These are phyloP conservation scores for Amaranthus cruentus DNA, from an alignment of 148 eudicot genomes.

Conservation along the genomic window DNA sequence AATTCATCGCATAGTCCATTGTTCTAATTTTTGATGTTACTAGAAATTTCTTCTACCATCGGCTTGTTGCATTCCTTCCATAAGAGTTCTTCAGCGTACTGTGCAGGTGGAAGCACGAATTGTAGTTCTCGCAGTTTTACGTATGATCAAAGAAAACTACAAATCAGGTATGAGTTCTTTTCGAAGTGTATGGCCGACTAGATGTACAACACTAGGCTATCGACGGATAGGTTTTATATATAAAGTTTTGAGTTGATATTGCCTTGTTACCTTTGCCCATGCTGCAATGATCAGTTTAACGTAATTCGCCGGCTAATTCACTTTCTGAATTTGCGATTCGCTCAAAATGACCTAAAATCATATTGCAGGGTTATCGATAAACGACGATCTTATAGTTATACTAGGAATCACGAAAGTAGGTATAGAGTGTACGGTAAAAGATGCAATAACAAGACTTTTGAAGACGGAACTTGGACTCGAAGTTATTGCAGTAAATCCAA, in stretches of 20 bases:
- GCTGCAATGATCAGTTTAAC: no score
- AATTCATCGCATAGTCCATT: neutral
- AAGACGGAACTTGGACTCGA: slow-evolving; percentile 66
- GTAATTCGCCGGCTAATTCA: no score
- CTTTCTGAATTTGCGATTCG: no score
- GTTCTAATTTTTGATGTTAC: neutral
- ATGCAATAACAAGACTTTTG: slow-evolving; percentile 59
- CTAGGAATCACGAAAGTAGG: slow-evolving; percentile 40
- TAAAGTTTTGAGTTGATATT: neutral
- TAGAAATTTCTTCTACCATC: neutral
- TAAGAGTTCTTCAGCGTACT: slow-evolving; percentile 2
- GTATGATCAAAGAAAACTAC: slow-evolving; percentile 77
- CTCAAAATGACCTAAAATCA: neutral
- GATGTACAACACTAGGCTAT: neutral
- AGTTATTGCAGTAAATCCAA: slow-evolving; percentile 40
- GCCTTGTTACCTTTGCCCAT: neutral
- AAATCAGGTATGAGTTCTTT: slow-evolving; percentile 41
- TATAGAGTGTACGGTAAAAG: slow-evolving; percentile 31
- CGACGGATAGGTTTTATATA: neutral
- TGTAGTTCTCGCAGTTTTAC: slow-evolving; percentile 81
- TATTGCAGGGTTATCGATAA: slow-evolving; percentile 52
- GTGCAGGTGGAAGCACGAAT: slow-evolving; percentile 87
- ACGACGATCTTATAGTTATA: slow-evolving; percentile 69
- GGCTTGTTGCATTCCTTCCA: slow-evolving; percentile 6
- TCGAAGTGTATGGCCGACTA: neutral